Evolutionary conservation across 371 early-diverging fungal genomes (phyloP), one percentile per base, ranked within the genome.

Genomic region (Cokeromyces recurvatus): DNA sequence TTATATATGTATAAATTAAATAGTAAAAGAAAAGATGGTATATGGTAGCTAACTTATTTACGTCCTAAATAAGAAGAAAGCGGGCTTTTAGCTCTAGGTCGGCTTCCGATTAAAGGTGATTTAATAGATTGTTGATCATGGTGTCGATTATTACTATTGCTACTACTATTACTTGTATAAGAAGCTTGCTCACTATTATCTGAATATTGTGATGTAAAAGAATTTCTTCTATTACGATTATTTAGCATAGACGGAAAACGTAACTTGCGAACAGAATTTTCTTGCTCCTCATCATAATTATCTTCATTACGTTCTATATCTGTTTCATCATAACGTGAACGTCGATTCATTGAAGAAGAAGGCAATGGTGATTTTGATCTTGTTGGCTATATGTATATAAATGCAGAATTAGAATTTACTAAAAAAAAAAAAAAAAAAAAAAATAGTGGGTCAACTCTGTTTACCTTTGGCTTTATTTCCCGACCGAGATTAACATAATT

Each of bases 11-110:
- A n/a, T n/a, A n/a, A n/a, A n/a, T n/a, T n/a, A n/a, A n/a, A n/a
- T n/a, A n/a, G n/a, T n/a, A n/a, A n/a, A n/a, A n/a, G n/a, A n/a
- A n/a, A n/a, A n/a, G n/a, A n/a, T n/a, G n/a, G n/a, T n/a, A n/a
- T n/a, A n/a, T n/a, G n/a, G n/a, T n/a, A n/a, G n/a, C n/a, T n/a
- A n/a, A n/a, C n/a, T n/a, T n/a, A n/a, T n/a, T n/a, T n/a, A n/a
- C n/a, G n/a, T n/a, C n/a, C n/a, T n/a, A n/a, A n/a, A n/a, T n/a
- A n/a, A n/a, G n/a, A n/a, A n/a, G n/a, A n/a, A n/a, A n/a, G n/a
- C n/a, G 60, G 60, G 16, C 48, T 57, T 29, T 22, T 41, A 0
- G 40, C 36, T 42, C 51, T 46, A 15, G 57, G 57, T 34, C 57
- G 41, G 2, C 43, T 51, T 5, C 57, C 57, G 12, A 57, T 50